phyloP scores from a whole-genome alignment of 1,284 basidiomycete species.

The Ceratobasidium sp. region DNA sequence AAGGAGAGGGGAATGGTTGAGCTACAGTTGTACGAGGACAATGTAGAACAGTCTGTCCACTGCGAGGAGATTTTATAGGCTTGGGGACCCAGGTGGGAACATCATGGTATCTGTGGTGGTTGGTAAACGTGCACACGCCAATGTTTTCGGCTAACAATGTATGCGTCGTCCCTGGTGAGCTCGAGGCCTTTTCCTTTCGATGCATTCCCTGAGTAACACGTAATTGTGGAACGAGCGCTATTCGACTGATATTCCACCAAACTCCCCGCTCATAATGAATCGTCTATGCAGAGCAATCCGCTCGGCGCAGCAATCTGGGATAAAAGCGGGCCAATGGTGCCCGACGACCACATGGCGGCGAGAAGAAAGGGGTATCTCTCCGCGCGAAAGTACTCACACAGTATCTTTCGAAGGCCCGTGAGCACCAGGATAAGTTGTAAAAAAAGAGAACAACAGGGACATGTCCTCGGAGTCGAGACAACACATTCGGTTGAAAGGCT shows the following conservation, averaged over 20 bases:
- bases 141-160: not conserved
- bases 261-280: constrained; percentile 9
- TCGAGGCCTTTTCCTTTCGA: not conserved
- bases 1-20: not conserved
- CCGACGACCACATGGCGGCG: constrained; percentile 18
- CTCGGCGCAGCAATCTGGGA: constrained; percentile 18
- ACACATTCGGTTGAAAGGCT: not conserved
- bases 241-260: constrained; percentile 22
- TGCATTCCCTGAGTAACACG: constrained; percentile 15
- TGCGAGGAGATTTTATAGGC: constrained; percentile 6
- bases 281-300: not conserved
- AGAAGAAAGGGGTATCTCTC: constrained; percentile 26
- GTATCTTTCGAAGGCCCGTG: not conserved
- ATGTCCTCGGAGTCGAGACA: constrained; percentile 8
- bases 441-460: not conserved
- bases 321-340: not conserved
- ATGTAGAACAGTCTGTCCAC: constrained; percentile 11
- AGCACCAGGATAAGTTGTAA: not conserved
- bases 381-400: constrained; percentile 21
- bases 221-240: constrained; percentile 1
- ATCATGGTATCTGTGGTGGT: not conserved
- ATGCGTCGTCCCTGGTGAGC: not conserved
- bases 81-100: not conserved
- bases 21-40: constrained; percentile 19
- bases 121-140: not conserved